Evolutionary conservation across 768 basidiomycete genomes (phyloP), one percentile per base, ranked within the genome.

Genomic region (Auriscalpium vulgare): DNA sequence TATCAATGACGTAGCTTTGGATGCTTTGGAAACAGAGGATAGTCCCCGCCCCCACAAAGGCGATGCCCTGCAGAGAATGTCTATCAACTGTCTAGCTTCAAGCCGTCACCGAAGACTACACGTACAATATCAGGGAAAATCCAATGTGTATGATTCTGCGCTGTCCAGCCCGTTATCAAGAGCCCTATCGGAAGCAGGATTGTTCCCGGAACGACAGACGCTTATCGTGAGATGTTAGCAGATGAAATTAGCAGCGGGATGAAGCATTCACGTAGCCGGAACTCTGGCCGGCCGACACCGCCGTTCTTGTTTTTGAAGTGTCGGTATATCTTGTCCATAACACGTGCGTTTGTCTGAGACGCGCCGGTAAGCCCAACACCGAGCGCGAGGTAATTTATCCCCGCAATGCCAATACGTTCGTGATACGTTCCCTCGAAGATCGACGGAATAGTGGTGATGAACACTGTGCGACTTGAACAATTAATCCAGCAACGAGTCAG

Each of bases 371-470:
- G 68, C 2, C 88, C 87, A 3, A 84, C 16, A 0, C 86, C 88
- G 8, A 91, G 75, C 0, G 88, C 78, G 55, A 91, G 72, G 61
- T 90, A 93, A 62, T 91, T 74, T 34, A 90, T 67, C 0, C 87
- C 84, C 0, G 80, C 74, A 51, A 84, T 82, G 4, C 87, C 84
- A 10, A 77, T 67, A 0, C 65, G 59, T 64, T 87, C 69, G 40
- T 75, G 68, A 62, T 91, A 91, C 0, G 75, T 66, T 4, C 70
- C 69, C 51, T 72, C 66, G 60, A 83, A 88, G 46, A 87, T 85
- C 0, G 67, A 59, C 0, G 87, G 81, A 29, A 88, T 78, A 0
- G 79, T 85, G 1, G 85, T 85, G 37, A 88, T 68, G 65, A 85
- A 84, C 19, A 88, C 86, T 88, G 57, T 3, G 16, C 44, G 47